Conservation (phyloP, 2,329 filamentous ascomycete species). For the Colletotrichum sp. region DNA sequence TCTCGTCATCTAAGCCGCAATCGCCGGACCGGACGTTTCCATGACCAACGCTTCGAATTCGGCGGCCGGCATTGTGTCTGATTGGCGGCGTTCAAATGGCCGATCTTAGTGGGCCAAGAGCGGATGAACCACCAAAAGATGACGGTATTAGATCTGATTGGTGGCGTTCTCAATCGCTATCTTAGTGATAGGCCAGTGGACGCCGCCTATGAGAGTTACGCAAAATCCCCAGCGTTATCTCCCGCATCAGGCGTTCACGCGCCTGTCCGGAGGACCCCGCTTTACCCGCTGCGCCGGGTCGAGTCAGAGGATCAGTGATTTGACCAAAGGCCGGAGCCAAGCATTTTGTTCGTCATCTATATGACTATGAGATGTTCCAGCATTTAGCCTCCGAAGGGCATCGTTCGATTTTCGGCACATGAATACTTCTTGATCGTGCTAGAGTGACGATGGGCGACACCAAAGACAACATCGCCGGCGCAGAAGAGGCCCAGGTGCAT, state of each 20-base stretch:
- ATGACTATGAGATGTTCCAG: not conserved
- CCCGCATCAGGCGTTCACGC: not conserved
- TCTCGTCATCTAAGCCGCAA: not conserved
- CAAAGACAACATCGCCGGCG: constrained; percentile 5
- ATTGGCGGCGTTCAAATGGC: constrained; percentile 11
- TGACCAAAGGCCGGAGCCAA: not conserved
- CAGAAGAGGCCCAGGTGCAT: not conserved
- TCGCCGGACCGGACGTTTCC: not conserved
- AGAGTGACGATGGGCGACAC: not conserved
- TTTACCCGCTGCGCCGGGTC: not conserved
- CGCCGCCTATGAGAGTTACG: constrained; percentile 23
- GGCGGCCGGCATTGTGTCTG: not conserved
- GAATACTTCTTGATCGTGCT: not conserved
- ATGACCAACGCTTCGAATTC: not conserved
- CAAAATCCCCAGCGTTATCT: constrained; percentile 24
- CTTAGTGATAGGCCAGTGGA: constrained; percentile 5
- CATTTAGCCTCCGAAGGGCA: too few relatives aligned
- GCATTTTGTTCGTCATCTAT: not conserved
- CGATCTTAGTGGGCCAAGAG: not conserved
- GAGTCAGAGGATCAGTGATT: not conserved
- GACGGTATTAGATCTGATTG: not conserved
- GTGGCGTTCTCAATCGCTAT: not conserved
- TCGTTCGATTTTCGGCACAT: not conserved
- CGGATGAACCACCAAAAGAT: not conserved
- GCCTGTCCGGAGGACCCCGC: not conserved